A percentile compares a stretch with the other conserved stretches of the same genome.
Conservation (phyloP, 805 yeast genomes). For the Ogataea nitratoaversa region DNA sequence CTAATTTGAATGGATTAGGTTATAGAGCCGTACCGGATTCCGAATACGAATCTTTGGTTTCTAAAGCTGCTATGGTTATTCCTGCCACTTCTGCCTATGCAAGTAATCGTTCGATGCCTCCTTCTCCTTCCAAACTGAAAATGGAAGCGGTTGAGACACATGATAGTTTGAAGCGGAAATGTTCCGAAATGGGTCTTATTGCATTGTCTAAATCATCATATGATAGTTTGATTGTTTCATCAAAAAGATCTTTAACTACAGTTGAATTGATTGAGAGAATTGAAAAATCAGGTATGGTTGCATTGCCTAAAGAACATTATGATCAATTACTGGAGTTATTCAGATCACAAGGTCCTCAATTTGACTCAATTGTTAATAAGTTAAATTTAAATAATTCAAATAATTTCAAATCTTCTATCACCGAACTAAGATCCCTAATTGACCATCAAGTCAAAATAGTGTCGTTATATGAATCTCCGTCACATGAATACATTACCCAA, state of each 20-base stretch:
- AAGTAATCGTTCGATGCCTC: not conserved
- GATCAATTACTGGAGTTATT: slow-evolving; percentile 15
- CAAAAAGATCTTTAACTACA: slow-evolving; percentile 23
- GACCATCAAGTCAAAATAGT: slow-evolving; percentile 18
- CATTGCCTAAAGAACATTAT: slow-evolving; percentile 17
- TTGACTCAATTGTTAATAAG: slow-evolving; percentile 8
- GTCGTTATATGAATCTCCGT: slow-evolving; percentile 21
- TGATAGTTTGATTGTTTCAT: slow-evolving; percentile 25
- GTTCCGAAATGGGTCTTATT: slow-evolving; percentile 23
- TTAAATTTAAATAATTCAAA: slow-evolving; percentile 15
- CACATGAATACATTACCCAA: slow-evolving; percentile 24
- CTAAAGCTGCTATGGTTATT: slow-evolving; percentile 5
- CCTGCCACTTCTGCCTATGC: slow-evolving; percentile 1
- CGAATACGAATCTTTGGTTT: slow-evolving; percentile 19
- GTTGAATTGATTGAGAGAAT: slow-evolving; percentile 25
- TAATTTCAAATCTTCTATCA: slow-evolving; percentile 24
- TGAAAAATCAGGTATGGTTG: slow-evolving; percentile 22
- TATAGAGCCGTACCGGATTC: slow-evolving; percentile 18
- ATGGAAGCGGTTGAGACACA: slow-evolving; percentile 19
- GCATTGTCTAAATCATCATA: slow-evolving; percentile 24
- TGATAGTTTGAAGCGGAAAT: slow-evolving; percentile 22
- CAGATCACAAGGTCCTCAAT: slow-evolving; percentile 18
- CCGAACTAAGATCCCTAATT: slow-evolving; percentile 20
- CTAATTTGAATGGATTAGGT: slow-evolving; percentile 22
- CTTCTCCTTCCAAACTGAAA: slow-evolving; percentile 9